These are phyloP conservation scores for Wickerhamomyces silvicola DNA, from an alignment of 805 yeast genomes.

Conservation along the genomic window DNA sequence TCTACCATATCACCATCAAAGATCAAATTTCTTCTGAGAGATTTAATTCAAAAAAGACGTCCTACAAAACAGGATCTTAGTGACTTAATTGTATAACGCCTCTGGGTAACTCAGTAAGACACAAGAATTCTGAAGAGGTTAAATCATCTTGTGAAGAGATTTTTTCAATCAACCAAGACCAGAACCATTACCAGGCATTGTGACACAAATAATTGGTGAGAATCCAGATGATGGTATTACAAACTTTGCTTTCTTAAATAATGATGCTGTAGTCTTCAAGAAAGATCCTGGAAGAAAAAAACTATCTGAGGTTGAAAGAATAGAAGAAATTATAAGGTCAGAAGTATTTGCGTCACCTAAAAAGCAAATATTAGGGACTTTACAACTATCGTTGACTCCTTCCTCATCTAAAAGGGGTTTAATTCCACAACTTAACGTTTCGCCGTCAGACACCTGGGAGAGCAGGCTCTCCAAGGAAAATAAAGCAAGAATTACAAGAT, in stretches of 20 bases:
- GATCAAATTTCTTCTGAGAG: no score
- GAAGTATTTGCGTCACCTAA: slow-evolving; percentile 25
- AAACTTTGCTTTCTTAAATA: slow-evolving; percentile 6
- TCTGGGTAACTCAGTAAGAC: no score
- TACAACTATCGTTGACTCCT: slow-evolving; percentile 12
- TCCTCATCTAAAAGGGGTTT: slow-evolving; percentile 31
- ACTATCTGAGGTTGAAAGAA: slow-evolving; percentile 2
- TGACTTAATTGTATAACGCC: no score
- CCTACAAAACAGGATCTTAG: no score
- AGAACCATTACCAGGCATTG: not conserved
- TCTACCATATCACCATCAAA: no score
- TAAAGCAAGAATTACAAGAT: slow-evolving; percentile 23
- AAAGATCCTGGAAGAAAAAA: slow-evolving; percentile 2
- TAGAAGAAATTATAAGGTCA: slow-evolving; percentile 6
- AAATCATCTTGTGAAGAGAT: no score
- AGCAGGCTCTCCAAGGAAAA: slow-evolving; percentile 41
- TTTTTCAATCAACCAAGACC: not conserved
- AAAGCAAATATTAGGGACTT: slow-evolving; percentile 20
- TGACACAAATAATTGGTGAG: not conserved
- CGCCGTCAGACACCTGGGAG: slow-evolving; percentile 32
- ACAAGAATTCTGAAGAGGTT: no score
- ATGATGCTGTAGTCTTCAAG: no score
- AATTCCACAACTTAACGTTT: slow-evolving; percentile 7
- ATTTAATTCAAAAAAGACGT: no score
- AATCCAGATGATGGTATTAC: slow-evolving; percentile 5